A percentile compares a stretch with the other conserved stretches of the same genome.
These are phyloP conservation scores for Arctium lappa DNA, from an alignment of 129 eudicot genomes.

Conservation along the genomic window DNA sequence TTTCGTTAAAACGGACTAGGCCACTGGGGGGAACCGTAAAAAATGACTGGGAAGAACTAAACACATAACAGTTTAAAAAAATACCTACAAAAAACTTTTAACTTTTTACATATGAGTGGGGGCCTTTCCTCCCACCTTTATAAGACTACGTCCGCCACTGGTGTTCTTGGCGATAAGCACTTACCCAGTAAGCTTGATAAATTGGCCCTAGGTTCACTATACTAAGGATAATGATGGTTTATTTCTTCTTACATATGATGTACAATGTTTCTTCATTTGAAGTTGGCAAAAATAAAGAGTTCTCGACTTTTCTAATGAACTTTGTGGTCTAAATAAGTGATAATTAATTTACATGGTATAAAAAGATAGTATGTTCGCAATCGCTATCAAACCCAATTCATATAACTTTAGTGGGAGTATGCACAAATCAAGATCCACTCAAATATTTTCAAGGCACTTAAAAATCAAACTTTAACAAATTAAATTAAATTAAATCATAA, in stretches of 20 bases:
- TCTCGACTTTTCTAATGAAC: background rate
- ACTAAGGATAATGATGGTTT: background rate
- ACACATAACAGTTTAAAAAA: no score
- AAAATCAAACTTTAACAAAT: background rate
- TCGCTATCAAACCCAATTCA: background rate
- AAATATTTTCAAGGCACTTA: background rate
- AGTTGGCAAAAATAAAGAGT: conserved; percentile 12
- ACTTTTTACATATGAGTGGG: no score
- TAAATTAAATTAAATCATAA: conserved; percentile 12
- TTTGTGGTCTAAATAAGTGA: background rate
- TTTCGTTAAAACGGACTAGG: no score
- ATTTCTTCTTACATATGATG: background rate
- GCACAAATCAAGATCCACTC: conserved; percentile 27
- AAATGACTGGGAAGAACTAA: no score
- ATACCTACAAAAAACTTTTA: no score
- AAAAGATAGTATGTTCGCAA: background rate
- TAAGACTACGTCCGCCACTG: no score
- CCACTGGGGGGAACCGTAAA: no score
- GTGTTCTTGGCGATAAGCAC: no score
- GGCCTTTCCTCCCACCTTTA: no score
- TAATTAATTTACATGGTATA: background rate
- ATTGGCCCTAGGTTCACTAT: background rate
- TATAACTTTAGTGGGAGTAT: conserved; percentile 22
- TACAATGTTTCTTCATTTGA: background rate
- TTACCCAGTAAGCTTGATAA: background rate